These are phyloP conservation scores for Pseudopithomyces maydicus DNA, from an alignment of 2,329 filamentous ascomycete genomes.

Conservation along the genomic window DNA sequence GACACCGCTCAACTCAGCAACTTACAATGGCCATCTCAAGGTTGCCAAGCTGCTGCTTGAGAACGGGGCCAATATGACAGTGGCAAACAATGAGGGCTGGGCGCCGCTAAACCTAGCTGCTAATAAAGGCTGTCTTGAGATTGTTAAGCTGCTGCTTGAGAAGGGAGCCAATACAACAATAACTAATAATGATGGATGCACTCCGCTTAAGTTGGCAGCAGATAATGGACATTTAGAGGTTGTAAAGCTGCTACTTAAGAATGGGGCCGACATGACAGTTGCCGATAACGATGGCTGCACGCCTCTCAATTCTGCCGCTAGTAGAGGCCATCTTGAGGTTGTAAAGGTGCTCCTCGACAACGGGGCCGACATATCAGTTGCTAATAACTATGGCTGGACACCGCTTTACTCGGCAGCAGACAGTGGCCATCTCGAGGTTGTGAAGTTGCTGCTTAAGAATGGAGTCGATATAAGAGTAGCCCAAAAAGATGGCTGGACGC, in stretches of 20 bases:
- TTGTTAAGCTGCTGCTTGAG: conserved; percentile 5
- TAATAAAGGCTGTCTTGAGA: conserved; percentile 6
- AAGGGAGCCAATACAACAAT: conserved; percentile 5
- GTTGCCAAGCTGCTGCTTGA: conserved; percentile 13
- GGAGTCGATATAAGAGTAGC: too few relatives aligned
- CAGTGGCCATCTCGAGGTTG: background rate
- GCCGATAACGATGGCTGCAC: too few relatives aligned
- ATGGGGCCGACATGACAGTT: too few relatives aligned
- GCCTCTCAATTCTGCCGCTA: too few relatives aligned
- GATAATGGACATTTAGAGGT: background rate
- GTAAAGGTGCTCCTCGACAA: background rate
- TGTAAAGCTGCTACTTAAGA: background rate
- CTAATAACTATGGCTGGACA: too few relatives aligned
- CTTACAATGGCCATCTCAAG: conserved; percentile 7
- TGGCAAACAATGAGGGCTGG: background rate
- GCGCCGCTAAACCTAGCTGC: conserved; percentile 6
- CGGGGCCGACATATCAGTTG: too few relatives aligned
- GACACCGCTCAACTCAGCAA: background rate
- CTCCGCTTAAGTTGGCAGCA: background rate
- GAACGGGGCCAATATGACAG: conserved; percentile 48
- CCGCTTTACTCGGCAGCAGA: background rate
- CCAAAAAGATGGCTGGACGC: too few relatives aligned
- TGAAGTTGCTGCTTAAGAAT: background rate
- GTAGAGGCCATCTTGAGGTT: too few relatives aligned
- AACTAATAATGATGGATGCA: background rate